phyloP scores from a whole-genome alignment of 345 rosid species.

The Acer campestre region DNA sequence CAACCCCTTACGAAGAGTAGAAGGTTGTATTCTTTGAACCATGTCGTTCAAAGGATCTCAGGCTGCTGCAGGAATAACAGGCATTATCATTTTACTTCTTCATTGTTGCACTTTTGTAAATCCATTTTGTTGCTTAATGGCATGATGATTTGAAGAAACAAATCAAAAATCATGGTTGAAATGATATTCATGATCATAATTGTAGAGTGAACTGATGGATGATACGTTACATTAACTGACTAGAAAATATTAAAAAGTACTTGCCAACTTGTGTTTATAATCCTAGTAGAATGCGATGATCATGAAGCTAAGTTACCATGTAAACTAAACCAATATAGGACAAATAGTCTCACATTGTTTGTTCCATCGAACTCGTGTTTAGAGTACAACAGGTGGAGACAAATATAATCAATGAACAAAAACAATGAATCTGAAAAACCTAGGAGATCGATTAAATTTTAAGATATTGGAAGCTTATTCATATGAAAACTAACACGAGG shows the following conservation, averaged over 20 bases:
- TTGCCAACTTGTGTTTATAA: no score
- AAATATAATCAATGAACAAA: conserved; percentile 1
- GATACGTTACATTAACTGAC: neutral
- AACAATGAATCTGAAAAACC: no score
- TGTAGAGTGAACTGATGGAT: neutral
- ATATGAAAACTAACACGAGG: neutral
- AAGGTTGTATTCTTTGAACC: conserved; percentile 2
- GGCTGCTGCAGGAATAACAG: conserved; percentile 20
- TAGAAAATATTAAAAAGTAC: no score
- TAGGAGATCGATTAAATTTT: neutral
- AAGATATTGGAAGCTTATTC: neutral
- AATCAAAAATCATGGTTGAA: neutral
- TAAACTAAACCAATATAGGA: no score
- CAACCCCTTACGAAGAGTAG: neutral
- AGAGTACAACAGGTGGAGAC: neutral
- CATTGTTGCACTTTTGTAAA: neutral
- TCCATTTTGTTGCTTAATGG: neutral
- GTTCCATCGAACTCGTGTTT: neutral
- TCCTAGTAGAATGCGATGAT: no score
- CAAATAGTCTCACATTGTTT: neutral
- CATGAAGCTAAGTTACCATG: no score
- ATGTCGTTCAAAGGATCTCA: conserved; percentile 12
- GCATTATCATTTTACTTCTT: neutral
- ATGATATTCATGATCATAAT: neutral
- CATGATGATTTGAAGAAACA: neutral